Conservation (phyloP, 805 yeast species). For the Wickerhamiella azyma region DNA sequence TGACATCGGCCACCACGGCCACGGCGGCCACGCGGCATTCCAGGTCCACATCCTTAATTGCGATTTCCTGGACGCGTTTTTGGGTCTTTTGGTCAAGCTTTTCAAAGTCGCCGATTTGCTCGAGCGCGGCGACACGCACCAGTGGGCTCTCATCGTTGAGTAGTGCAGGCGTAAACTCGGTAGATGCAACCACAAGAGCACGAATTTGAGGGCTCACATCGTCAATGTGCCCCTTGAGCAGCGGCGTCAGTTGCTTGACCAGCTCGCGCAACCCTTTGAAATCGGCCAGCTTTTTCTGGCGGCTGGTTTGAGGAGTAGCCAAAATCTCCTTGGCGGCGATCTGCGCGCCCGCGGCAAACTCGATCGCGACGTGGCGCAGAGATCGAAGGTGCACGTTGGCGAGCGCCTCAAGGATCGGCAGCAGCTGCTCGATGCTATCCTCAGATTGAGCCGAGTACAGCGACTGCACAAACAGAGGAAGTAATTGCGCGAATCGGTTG, state of each 20-base stretch:
- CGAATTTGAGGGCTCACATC: conserved; percentile 5
- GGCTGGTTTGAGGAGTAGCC: not conserved
- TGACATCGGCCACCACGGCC: not conserved
- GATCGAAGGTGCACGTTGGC: conserved; percentile 11
- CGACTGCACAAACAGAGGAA: conserved; percentile 1
- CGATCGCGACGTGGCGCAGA: conserved; percentile 12
- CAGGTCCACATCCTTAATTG: not conserved
- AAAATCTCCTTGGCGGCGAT: not conserved
- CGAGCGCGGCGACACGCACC: conserved; percentile 3
- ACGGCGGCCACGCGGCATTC: conserved; percentile 5
- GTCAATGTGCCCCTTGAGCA: not conserved
- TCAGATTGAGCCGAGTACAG: conserved; percentile 9
- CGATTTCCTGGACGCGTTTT: conserved; percentile 1
- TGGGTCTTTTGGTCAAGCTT: not conserved
- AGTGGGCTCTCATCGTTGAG: conserved; percentile 1
- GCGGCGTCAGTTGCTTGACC: not conserved
- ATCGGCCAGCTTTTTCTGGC: not conserved
- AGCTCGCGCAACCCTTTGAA: not conserved
- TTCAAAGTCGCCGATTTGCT: not conserved
- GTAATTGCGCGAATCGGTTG: conserved; percentile 8
- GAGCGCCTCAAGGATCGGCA: conserved; percentile 7
- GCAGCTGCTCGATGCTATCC: conserved; percentile 2
- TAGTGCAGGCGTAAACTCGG: not conserved
- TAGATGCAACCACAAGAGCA: not conserved
- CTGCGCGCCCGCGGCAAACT: not conserved